Base-by-base conservation (phyloP, 1,139 yeast species). In the Wickerhamomyces sp. region DNA sequence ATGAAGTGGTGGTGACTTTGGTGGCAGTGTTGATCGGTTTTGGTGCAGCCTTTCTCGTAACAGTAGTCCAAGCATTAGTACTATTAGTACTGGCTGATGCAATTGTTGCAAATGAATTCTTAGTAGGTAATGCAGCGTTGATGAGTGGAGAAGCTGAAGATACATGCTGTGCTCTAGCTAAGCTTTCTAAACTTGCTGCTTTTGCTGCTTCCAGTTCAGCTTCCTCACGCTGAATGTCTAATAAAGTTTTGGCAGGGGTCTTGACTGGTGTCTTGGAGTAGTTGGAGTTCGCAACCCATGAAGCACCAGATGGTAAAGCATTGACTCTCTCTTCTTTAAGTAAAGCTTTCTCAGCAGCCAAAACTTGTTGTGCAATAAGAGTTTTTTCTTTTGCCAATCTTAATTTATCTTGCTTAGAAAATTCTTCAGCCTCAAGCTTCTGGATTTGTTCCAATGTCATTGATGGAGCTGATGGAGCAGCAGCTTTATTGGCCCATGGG, bases 391-490 rank as follows among this genome's bases (percentile, higher is more conserved):
- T 55, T 27, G 55, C 50, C 35, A 64, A 66, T 36, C 50, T 46
- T 25, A 58, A 52, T 36, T 55, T 51, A 29, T 42, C 31, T 37
- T 51, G 55, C 51, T 52, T 68, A 33, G 61, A 66, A 29, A 61
- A 54, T 48, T 68, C 77, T 42, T 74, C 77, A 33, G 81, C 81
- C 55, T 84, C 94, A 44, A 80, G 61, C 46, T 70, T 74, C 59
- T 83, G 92, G 46, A 86, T 81, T 56, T 86, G 87, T 43, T 78
- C 76, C 48, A 86, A 65, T 1, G 87, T 70, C 43, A 80, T 63
- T n/a, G 70, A 59, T 31, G 82, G 80, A 8, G 69, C 63, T 16
- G 62, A 51, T 13, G 59, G 48, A 7, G 51, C 35, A 13, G 47
- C 38, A 9, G 59, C 32, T 15, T 58, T 52, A 10, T 63, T 49